phyloP scores from a whole-genome alignment of 371 early-diverging fungal genomes.

The Mortierella sp. region DNA sequence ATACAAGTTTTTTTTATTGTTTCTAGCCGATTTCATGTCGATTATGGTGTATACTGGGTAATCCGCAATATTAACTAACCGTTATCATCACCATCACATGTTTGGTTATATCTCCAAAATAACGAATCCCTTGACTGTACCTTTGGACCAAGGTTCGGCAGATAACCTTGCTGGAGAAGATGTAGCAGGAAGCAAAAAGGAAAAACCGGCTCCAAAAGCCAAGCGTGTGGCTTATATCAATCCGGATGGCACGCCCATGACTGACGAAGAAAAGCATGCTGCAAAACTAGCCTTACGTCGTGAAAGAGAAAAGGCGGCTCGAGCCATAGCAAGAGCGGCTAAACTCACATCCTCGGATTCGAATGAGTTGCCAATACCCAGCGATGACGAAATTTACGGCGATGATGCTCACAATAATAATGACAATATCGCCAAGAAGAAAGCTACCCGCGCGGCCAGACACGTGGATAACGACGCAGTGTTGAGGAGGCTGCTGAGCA shows the following conservation, averaged over 20 bases:
- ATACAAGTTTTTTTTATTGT: not conserved
- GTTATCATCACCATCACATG: not conserved
- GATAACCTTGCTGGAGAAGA: not conserved
- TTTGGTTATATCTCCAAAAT: not conserved
- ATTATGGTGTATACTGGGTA: not conserved
- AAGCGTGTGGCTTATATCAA: not conserved
- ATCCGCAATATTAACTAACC: not conserved
- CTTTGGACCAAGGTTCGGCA: not conserved
- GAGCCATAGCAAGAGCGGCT: not conserved
- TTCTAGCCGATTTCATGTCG: not conserved
- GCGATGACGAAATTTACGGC: not conserved
- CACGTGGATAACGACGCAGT: constrained; percentile 6
- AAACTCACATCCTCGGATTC: not conserved
- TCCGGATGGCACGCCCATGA: constrained; percentile 1
- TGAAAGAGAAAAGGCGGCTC: not conserved
- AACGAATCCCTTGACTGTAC: not conserved
- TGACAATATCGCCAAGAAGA: not conserved
- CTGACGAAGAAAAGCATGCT: constrained; percentile 14
- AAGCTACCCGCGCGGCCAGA: not conserved
- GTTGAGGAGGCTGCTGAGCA: not conserved
- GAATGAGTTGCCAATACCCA: not conserved
- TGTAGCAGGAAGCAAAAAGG: not conserved
- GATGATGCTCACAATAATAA: not conserved
- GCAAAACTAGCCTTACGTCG: constrained; percentile 11
- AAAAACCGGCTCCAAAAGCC: not conserved